A percentile compares a stretch with the other conserved stretches of the same genome.
phyloP scores from a whole-genome alignment of 768 basidiomycete species.

The Phlegmacium glaucopus region DNA sequence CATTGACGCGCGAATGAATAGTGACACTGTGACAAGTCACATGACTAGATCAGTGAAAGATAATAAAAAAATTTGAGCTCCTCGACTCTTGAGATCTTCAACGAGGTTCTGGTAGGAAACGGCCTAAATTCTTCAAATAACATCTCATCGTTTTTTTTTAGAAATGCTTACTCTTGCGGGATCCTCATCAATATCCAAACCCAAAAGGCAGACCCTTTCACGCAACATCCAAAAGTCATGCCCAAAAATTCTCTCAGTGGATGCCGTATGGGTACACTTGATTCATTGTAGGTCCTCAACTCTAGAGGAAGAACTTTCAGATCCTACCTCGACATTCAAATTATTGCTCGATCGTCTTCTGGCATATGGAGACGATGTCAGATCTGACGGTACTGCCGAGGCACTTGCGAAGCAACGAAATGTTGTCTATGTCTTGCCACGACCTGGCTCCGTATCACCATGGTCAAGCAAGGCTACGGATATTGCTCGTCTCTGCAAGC shows the following conservation, averaged over 20 bases:
- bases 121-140: no score
- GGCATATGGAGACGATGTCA: constrained; percentile 78
- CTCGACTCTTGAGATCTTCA: no score
- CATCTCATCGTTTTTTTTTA: not conserved
- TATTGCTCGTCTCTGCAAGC: constrained; percentile 84
- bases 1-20: no score
- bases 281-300: constrained; percentile 55
- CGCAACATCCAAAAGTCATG: constrained; percentile 49
- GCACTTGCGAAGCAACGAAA: constrained; percentile 35
- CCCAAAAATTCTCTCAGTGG: constrained; percentile 60
- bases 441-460: constrained; percentile 91
- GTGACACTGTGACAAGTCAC: no score
- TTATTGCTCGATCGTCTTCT: constrained; percentile 67
- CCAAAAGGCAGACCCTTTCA: constrained; percentile 69
- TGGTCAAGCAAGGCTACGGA: constrained; percentile 99
- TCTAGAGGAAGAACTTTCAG: constrained; percentile 44
- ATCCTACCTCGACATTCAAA: constrained; percentile 41
- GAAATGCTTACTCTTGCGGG: constrained; percentile 79
- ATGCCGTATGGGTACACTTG: constrained; percentile 85
- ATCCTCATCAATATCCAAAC: constrained; percentile 67
- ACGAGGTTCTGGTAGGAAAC: no score
- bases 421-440: constrained; percentile 72
- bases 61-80: no score
- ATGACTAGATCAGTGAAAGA: no score
- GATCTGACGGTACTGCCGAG: constrained; percentile 40